Conservation (phyloP, 805 yeast species). For the Candida sphagnicola region DNA sequence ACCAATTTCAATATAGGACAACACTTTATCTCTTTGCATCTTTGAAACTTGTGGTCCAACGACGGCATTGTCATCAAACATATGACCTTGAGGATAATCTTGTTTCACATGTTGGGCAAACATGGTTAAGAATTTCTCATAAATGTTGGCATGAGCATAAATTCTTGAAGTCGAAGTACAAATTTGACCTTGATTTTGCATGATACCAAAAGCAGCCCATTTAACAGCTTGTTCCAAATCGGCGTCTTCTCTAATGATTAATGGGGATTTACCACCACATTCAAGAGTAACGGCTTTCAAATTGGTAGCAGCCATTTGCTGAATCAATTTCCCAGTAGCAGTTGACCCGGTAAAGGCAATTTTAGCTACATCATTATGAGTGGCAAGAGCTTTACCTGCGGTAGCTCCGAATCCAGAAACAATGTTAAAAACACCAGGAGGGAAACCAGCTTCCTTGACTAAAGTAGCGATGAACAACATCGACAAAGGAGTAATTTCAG, state of each 20-base stretch:
- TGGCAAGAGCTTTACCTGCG: slow-evolving; percentile 66
- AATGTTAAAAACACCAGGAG: slow-evolving; percentile 72
- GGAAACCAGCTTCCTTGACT: slow-evolving; percentile 66
- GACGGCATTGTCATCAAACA: slow-evolving; percentile 43
- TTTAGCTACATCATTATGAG: slow-evolving; percentile 55
- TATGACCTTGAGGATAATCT: slow-evolving; percentile 54
- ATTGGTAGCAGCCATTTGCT: slow-evolving; percentile 55
- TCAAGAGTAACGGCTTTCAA: slow-evolving; percentile 64
- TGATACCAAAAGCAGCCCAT: slow-evolving; percentile 65
- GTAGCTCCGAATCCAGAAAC: slow-evolving; percentile 64
- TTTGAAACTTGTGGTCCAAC: slow-evolving; percentile 64
- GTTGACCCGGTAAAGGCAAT: slow-evolving; percentile 68
- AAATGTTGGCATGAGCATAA: slow-evolving; percentile 51
- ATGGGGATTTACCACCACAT: slow-evolving; percentile 72
- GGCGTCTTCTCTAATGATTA: slow-evolving; percentile 60
- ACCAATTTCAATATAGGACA: slow-evolving; percentile 39
- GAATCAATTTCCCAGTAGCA: slow-evolving; percentile 62
- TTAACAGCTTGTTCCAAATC: slow-evolving; percentile 61
- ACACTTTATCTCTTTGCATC: slow-evolving; percentile 51
- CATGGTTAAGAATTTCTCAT: slow-evolving; percentile 47
- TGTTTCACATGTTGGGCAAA: slow-evolving; percentile 44
- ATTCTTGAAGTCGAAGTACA: slow-evolving; percentile 67
- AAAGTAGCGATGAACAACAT: slow-evolving; percentile 56
- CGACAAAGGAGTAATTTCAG: slow-evolving; percentile 74
- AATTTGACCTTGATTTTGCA: slow-evolving; percentile 64